phyloP scores from a whole-genome alignment of 1,139 yeast genomes.

The Keqinozyma sinolaborantium region DNA sequence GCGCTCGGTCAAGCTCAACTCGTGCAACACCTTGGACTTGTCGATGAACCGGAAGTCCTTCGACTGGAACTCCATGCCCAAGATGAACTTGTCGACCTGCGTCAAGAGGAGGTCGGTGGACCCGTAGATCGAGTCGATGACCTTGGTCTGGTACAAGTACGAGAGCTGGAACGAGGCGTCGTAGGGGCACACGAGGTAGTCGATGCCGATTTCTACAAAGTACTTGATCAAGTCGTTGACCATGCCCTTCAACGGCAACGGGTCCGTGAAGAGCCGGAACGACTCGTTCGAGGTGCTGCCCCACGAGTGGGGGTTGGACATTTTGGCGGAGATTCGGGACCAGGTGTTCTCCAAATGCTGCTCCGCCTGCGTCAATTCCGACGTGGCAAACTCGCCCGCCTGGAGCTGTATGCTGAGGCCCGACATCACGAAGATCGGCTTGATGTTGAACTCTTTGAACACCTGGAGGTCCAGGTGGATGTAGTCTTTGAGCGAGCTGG shows the following conservation, averaged over 20 bases:
- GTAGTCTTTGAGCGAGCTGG: constrained; percentile 55
- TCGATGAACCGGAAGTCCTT: constrained; percentile 68
- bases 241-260: constrained; percentile 47
- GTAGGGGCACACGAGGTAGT: constrained; percentile 79
- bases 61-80: constrained; percentile 65
- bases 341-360: constrained; percentile 45
- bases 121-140: constrained; percentile 78
- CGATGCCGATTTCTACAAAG: constrained; percentile 55
- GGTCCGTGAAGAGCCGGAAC: constrained; percentile 45
- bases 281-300: constrained; percentile 30
- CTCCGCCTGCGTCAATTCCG: constrained; percentile 43
- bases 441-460: constrained; percentile 59
- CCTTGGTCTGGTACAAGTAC: constrained; percentile 53
- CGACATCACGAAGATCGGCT: constrained; percentile 72
- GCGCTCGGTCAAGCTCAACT: constrained; percentile 55
- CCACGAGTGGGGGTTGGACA: constrained; percentile 16
- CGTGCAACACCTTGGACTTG: constrained; percentile 54
- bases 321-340: constrained; percentile 32
- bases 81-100: constrained; percentile 64
- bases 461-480: constrained; percentile 62
- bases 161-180: constrained; percentile 79
- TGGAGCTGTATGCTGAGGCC: constrained; percentile 48
- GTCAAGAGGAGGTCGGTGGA: constrained; percentile 75
- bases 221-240: constrained; percentile 54
- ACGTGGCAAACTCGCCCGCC: constrained; percentile 24